Evolutionary conservation across 148 eudicot species (phyloP).

Genomic region (Diospyros lotus): DNA sequence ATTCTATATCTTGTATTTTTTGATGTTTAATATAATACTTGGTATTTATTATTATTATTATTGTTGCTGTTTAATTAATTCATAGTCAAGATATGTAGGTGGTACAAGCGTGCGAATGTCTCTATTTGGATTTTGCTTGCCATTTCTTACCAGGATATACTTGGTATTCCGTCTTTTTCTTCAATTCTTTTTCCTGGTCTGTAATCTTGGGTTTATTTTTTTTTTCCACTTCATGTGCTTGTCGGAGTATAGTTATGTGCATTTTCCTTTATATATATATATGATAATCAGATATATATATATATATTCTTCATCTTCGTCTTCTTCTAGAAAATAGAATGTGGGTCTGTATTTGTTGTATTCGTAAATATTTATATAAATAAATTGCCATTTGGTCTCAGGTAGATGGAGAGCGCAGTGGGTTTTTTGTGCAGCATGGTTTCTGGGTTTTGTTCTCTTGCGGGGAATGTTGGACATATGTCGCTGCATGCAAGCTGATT

Average conservation of each 20-base stretch:
- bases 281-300: neutral
- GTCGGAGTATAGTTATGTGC: neutral
- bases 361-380: neutral
- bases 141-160: too few species aligned
- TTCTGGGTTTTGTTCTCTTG: constrained; percentile 31
- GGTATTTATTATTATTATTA: too few species aligned
- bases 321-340: constrained; percentile 13
- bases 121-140: constrained; percentile 8
- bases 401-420: constrained; percentile 16
- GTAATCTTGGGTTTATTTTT: too few species aligned
- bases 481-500: constrained; percentile 28
- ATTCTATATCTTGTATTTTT: neutral
- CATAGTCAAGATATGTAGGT: neutral
- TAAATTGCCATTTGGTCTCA: constrained; percentile 4
- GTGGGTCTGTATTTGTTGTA: constrained; percentile 10
- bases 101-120: neutral
- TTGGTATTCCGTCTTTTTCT: too few species aligned
- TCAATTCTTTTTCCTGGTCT: neutral
- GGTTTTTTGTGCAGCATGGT: constrained; percentile 21
- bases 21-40: too few species aligned
- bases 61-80: neutral
- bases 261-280: neutral
- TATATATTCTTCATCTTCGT: constrained; percentile 7
- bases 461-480: constrained; percentile 16
- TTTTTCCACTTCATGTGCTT: too few species aligned